Evolutionary conservation across 2,329 filamentous ascomycete species (phyloP), one percentile per base, ranked within the genome.

Genomic region (Sclerotinia sclerotiorum): DNA sequence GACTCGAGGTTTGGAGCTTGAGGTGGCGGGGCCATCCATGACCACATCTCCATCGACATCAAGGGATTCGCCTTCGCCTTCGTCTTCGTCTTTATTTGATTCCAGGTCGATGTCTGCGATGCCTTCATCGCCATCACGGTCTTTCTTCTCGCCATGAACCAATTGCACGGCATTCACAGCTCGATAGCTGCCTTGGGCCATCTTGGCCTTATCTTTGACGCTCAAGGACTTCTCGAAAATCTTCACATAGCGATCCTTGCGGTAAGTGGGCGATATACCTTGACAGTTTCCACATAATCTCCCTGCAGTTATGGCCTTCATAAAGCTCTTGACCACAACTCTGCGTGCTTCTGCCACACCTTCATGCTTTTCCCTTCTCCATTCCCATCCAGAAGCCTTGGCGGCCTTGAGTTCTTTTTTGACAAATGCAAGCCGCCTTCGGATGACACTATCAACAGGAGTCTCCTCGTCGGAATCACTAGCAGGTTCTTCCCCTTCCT

Each of bases 201-300:
- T 97, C 70, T 90, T 88, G 54, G 88, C 85, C 77, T 88, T 88
- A 48, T 95, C 88, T 78, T 96, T 97, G 58, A 84, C 80, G 58
- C 84, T 86, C 68, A 97, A 81, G 2, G 90, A 83, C 77, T 91
- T 95, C 77, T 94, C 90, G 79, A 98, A 99, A 66, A 99, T 93
- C 79, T 98, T 99, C 77, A 94, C 90, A 75, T 88, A 95, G 55
- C 90, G 86, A 76, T 99, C 94, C 78, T 97, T 97, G 74, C 94
- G 89, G 79, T 92, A 98, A 2, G 84, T 83, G 15, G 93, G 94
- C 19, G 91, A 94, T 70, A 95, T 87, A 39, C 90, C 91, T 62
- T 82, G 81, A 73, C 87, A 89, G 67, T 81, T 84, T 57, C 82
- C 83, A 80, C 95, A 99, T 75, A 86, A 86, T 74, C 88, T 90